phyloP scores from a whole-genome alignment of 129 eudicot species.

The Centrapalus pauciflorus region DNA sequence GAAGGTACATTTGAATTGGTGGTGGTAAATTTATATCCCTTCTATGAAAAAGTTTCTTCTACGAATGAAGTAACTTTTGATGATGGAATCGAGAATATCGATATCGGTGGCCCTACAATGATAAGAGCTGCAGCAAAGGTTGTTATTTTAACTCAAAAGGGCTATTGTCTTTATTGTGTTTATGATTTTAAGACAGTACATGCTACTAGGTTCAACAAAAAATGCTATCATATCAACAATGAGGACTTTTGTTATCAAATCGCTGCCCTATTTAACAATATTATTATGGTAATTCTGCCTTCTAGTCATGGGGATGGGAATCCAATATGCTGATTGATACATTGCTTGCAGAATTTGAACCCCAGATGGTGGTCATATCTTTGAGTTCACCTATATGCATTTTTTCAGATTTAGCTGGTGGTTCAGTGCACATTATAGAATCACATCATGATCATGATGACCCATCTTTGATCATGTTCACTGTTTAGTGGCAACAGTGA shows the following conservation, averaged over 20 bases:
- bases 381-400: not conserved
- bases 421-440: not conserved
- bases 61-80: conserved; percentile 58
- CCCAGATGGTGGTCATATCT: not conserved
- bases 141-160: not conserved
- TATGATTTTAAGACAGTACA: not conserved
- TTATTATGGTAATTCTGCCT: not conserved
- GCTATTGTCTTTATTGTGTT: not conserved
- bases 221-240: not conserved
- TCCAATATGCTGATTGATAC: not conserved
- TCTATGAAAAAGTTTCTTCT: conserved; percentile 82
- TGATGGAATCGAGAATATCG: conserved; percentile 95
- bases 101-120: conserved; percentile 99
- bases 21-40: conserved; percentile 91
- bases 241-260: not conserved
- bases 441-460: not conserved
- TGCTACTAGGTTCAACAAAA: not conserved
- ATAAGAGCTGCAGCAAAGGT: conserved; percentile 99
- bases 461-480: not conserved
- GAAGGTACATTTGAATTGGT: conserved; percentile 92
- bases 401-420: not conserved
- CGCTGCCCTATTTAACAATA: not conserved
- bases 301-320: not conserved
- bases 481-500: not conserved
- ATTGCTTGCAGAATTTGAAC: not conserved